Evolutionary conservation across 441 rosid genomes (phyloP).

Genomic region (Kokia cookei): DNA sequence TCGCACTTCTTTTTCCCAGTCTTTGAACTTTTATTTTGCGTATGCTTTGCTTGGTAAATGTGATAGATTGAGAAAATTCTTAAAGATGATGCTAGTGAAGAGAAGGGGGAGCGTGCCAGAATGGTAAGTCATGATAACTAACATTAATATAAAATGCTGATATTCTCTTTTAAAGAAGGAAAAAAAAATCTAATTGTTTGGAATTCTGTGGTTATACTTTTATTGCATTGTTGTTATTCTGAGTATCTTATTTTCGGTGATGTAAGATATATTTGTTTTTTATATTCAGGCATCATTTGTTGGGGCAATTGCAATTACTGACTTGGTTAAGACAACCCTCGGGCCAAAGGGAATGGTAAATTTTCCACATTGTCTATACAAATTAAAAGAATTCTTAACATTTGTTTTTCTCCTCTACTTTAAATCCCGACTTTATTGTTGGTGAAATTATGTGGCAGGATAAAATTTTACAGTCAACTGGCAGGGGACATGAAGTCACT

Average conservation of each 20-base stretch:
- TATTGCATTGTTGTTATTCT: not conserved
- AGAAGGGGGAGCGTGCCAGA: conserved; percentile 96
- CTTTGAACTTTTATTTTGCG: not conserved
- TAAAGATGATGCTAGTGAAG: conserved; percentile 94
- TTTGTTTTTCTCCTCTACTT: not conserved
- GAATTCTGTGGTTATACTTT: not conserved
- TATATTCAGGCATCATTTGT: conserved; percentile 69
- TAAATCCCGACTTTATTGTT: not conserved
- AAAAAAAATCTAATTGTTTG: not conserved
- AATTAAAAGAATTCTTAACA: not conserved
- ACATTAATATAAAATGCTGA: not conserved
- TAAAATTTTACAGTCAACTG: conserved; percentile 93
- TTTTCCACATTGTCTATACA: not conserved
- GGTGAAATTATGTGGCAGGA: conserved; percentile 38
- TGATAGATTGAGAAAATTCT: conserved; percentile 63
- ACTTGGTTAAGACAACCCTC: conserved; percentile 89
- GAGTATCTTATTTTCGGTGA: not conserved
- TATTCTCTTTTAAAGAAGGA: not conserved
- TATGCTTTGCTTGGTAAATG: not conserved
- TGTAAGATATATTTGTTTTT: not conserved
- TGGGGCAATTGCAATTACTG: conserved; percentile 92
- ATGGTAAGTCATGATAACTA: conserved; percentile 49
- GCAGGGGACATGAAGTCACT: conserved; percentile 72
- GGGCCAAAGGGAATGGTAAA: conserved; percentile 98
- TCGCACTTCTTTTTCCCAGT: not conserved